These are phyloP conservation scores for Amanita fuliginea DNA, from an alignment of 768 basidiomycete species.

Conservation along the genomic window DNA sequence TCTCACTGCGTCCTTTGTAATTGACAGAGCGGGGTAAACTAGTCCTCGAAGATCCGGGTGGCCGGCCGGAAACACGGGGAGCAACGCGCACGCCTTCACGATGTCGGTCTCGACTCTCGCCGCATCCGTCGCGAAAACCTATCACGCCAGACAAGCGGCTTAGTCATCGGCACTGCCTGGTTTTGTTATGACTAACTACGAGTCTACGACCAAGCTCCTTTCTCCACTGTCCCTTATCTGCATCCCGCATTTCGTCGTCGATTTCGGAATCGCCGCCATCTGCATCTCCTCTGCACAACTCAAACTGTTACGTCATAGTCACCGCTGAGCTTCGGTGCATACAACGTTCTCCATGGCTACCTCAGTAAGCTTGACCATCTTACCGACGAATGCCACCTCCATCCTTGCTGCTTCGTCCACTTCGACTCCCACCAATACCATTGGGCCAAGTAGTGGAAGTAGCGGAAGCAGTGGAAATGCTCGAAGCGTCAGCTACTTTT, in stretches of 20 bases:
- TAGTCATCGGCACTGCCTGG: background rate
- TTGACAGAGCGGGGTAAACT: background rate
- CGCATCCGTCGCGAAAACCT: background rate
- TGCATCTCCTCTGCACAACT: background rate
- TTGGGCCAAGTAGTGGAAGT: background rate
- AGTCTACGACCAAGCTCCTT: background rate
- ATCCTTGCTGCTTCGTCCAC: background rate
- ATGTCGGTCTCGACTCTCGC: background rate
- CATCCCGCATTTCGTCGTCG: too few relatives aligned
- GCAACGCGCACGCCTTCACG: too few relatives aligned
- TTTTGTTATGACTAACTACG: background rate
- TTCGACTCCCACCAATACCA: background rate
- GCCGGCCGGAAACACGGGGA: too few relatives aligned
- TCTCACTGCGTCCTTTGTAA: background rate
- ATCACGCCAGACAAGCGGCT: background rate
- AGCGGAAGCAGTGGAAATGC: slow-evolving; percentile 7
- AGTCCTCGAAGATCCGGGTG: background rate
- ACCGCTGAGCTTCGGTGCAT: background rate
- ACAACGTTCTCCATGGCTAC: background rate
- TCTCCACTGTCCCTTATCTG: background rate
- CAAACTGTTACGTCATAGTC: background rate
- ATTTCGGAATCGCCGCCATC: too few relatives aligned
- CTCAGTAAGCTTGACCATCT: background rate
- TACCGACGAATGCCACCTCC: background rate
- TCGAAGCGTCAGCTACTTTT: slow-evolving; percentile 35